Percentiles rank a stretch among this genome's conserved stretches.
phyloP scores from a whole-genome alignment of 164 flowering plant species.

The Macadamia tetraphylla region DNA sequence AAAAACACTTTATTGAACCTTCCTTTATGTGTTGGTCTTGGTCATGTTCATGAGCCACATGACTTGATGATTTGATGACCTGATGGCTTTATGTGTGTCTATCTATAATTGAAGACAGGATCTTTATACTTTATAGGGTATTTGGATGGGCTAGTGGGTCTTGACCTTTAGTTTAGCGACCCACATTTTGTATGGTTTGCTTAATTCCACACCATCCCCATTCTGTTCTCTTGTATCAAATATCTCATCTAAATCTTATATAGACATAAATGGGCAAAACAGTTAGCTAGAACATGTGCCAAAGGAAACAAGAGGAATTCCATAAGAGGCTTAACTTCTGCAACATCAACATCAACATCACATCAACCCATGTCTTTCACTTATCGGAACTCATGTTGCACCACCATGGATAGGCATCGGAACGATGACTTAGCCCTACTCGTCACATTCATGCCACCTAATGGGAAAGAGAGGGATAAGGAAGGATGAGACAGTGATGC shows the following conservation, averaged over 20 bases:
- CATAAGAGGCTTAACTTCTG: neutral
- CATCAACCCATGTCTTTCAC: slow-evolving; percentile 20
- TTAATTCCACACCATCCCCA: slow-evolving; percentile 11
- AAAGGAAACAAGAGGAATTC: slow-evolving; percentile 5
- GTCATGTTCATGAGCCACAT: slow-evolving; percentile 9
- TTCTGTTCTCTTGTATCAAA: slow-evolving; percentile 13
- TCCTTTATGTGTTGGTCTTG: slow-evolving; percentile 7
- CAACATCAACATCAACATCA: slow-evolving; percentile 6
- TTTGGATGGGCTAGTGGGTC: too few species aligned
- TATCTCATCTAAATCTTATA: slow-evolving; percentile 12
- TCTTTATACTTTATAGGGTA: too few species aligned
- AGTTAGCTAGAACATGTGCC: slow-evolving; percentile 8
- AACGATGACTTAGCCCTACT: slow-evolving; percentile 6
- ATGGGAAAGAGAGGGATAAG: slow-evolving; percentile 24
- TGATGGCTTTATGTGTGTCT: too few species aligned
- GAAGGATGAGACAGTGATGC: slow-evolving; percentile 38
- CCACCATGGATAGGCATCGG: neutral
- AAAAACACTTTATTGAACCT: neutral
- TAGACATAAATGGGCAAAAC: neutral
- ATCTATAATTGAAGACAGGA: too few species aligned
- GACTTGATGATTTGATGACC: too few species aligned
- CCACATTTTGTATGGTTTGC: slow-evolving; percentile 6
- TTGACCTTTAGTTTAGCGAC: neutral
- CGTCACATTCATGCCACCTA: slow-evolving; percentile 42
- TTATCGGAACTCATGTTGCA: slow-evolving; percentile 14